A percentile compares a stretch with the other conserved stretches of the same genome.
Evolutionary conservation across 2,329 filamentous ascomycete genomes (phyloP).

Genomic region (Fusarium paranaense): DNA sequence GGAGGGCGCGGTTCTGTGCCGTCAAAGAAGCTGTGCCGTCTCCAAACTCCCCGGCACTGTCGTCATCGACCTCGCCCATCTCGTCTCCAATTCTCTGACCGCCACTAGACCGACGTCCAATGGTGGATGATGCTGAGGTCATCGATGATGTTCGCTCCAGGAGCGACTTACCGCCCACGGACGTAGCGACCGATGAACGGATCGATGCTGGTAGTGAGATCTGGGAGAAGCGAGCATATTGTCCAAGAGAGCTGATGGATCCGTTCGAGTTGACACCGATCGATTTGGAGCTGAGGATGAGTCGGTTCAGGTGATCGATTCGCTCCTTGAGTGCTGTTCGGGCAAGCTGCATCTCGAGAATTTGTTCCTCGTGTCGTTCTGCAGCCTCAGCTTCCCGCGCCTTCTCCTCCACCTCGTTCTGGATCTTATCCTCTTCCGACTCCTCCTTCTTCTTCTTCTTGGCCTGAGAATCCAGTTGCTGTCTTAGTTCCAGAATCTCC

Average conservation of each 20-base stretch:
- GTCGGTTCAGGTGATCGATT: slow-evolving; percentile 94
- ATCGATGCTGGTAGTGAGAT: slow-evolving; percentile 66
- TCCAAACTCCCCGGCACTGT: slow-evolving; percentile 82
- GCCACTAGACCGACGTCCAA: slow-evolving; percentile 64
- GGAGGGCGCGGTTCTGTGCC: slow-evolving; percentile 90
- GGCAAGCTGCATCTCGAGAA: slow-evolving; percentile 98
- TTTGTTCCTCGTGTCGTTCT: slow-evolving; percentile 93
- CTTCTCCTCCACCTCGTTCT: slow-evolving; percentile 78
- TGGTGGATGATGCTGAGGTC: slow-evolving; percentile 71
- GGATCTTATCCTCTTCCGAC: slow-evolving; percentile 68
- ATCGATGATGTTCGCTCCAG: slow-evolving; percentile 76
- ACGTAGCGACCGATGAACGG: slow-evolving; percentile 78
- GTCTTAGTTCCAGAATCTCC: slow-evolving; percentile 86
- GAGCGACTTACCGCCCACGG: slow-evolving; percentile 61
- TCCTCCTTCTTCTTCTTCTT: slow-evolving; percentile 74
- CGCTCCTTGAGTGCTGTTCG: slow-evolving; percentile 96
- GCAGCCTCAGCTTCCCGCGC: slow-evolving; percentile 83
- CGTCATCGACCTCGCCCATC: slow-evolving; percentile 69
- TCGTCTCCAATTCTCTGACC: slow-evolving; percentile 58
- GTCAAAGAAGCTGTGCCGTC: slow-evolving; percentile 86
- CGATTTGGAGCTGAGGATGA: slow-evolving; percentile 96
- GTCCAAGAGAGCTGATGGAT: slow-evolving; percentile 75
- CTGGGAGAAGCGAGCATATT: slow-evolving; percentile 72
- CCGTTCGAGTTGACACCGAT: slow-evolving; percentile 88
- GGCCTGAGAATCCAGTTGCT: slow-evolving; percentile 85